Percentiles rank a stretch among this genome's conserved stretches.
Evolutionary conservation across 2,329 filamentous ascomycete genomes (phyloP).

Genomic region (Alternaria brassicae): DNA sequence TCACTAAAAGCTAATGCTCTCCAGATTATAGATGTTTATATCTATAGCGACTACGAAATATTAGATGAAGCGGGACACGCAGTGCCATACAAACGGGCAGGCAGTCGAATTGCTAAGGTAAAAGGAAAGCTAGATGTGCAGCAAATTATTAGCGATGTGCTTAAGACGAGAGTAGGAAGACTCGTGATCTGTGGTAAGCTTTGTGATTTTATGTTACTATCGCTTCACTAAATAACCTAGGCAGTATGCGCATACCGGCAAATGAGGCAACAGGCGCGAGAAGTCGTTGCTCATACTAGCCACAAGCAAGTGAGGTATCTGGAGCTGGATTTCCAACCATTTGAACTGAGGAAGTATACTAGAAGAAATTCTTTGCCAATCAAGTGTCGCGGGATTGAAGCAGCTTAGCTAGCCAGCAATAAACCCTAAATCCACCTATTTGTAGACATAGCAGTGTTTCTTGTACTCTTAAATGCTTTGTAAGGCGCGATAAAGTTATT

Average conservation of each 20-base stretch:
- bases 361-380: conserved; percentile 11
- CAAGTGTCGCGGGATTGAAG: conserved; percentile 11
- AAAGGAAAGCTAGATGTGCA: conserved; percentile 12
- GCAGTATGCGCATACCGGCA: conserved; percentile 14
- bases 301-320: conserved; percentile 17
- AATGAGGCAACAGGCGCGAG: conserved; percentile 13
- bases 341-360: background rate
- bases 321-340: conserved; percentile 21
- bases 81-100: conserved; percentile 10
- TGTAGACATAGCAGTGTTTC: conserved; percentile 3
- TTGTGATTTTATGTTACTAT: conserved; percentile 6
- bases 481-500: conserved; percentile 20
- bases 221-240: conserved; percentile 4
- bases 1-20: conserved; percentile 5
- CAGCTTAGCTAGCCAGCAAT: conserved; percentile 1
- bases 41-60: conserved; percentile 19
- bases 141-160: conserved; percentile 20
- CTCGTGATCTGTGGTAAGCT: conserved; percentile 24
- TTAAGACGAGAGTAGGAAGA: conserved; percentile 12
- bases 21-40: conserved; percentile 25
- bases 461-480: conserved; percentile 4
- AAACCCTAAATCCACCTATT: conserved; percentile 10
- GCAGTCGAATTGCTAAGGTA: conserved; percentile 14
- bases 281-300: conserved; percentile 11
- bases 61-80: conserved; percentile 4